Conservation (phyloP, 2,329 filamentous ascomycete genomes). For the Byssochlamys sp. region DNA sequence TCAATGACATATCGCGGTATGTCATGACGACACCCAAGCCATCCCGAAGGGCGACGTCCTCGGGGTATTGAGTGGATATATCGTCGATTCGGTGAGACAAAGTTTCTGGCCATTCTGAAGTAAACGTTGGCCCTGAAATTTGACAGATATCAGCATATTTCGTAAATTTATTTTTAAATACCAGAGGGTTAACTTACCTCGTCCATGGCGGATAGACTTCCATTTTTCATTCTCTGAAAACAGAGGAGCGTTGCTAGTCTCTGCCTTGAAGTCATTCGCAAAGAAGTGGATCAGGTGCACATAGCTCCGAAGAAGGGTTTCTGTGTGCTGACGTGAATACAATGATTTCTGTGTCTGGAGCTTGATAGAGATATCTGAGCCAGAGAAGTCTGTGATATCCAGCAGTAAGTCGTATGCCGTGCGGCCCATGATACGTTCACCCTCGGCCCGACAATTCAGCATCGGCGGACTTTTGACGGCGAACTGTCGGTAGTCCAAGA, state of each 20-base stretch:
- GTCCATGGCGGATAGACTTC: conserved; percentile 6
- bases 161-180: neutral
- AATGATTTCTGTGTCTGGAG: conserved; percentile 21
- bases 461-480: conserved; percentile 17
- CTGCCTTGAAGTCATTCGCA: neutral
- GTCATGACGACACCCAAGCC: conserved; percentile 19
- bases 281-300: conserved; percentile 13
- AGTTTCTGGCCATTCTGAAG: conserved; percentile 25
- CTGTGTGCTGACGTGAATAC: conserved; percentile 19
- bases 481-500: conserved; percentile 39
- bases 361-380: conserved; percentile 10
- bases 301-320: conserved; percentile 16
- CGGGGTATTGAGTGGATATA: conserved; percentile 13
- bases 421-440: conserved; percentile 11
- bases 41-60: conserved; percentile 20
- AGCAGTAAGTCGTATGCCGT: conserved; percentile 27
- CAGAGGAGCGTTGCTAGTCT: too few species aligned
- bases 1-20: conserved; percentile 28
- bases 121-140: conserved; percentile 10
- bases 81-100: conserved; percentile 29
- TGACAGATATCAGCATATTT: conserved; percentile 10
- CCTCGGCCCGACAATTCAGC: conserved; percentile 5
- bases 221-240: conserved; percentile 8
- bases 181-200: too few species aligned
- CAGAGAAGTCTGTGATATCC: conserved; percentile 28